phyloP scores from a whole-genome alignment of 352 stramenopile genomes.

The Plasmopara muralis region DNA sequence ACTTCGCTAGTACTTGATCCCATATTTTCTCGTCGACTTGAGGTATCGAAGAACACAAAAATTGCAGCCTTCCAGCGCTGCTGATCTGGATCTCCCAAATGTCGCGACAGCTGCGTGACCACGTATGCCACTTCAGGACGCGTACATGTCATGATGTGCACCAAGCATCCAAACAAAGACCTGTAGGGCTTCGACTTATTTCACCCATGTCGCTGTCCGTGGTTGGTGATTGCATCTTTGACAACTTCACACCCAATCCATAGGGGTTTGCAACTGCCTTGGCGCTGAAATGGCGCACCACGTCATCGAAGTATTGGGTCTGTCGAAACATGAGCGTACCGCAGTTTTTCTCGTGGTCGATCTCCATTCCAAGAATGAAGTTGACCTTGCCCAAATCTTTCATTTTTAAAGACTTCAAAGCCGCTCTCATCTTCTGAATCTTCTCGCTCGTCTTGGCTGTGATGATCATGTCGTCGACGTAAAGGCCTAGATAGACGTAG shows the following conservation, averaged over 20 bases:
- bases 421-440: background rate
- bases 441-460: background rate
- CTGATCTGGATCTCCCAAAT: background rate
- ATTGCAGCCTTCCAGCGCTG: background rate
- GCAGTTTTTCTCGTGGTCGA: background rate
- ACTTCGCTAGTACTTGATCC: background rate
- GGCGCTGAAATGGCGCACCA: constrained; percentile 1
- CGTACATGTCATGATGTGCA: background rate
- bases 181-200: background rate
- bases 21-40: background rate
- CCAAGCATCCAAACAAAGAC: background rate
- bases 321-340: background rate
- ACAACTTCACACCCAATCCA: constrained; percentile 2
- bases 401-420: background rate
- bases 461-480: background rate
- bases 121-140: background rate
- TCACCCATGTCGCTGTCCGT: background rate
- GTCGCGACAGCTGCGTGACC: background rate
- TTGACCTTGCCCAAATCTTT: background rate
- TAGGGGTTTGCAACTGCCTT: constrained; percentile 6
- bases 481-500: background rate
- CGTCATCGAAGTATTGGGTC: background rate
- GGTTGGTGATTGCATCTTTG: background rate
- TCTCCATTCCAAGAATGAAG: background rate
- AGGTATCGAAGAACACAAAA: background rate